phyloP scores from a whole-genome alignment of 129 eudicot species.

The Oenanthe sinensis region DNA sequence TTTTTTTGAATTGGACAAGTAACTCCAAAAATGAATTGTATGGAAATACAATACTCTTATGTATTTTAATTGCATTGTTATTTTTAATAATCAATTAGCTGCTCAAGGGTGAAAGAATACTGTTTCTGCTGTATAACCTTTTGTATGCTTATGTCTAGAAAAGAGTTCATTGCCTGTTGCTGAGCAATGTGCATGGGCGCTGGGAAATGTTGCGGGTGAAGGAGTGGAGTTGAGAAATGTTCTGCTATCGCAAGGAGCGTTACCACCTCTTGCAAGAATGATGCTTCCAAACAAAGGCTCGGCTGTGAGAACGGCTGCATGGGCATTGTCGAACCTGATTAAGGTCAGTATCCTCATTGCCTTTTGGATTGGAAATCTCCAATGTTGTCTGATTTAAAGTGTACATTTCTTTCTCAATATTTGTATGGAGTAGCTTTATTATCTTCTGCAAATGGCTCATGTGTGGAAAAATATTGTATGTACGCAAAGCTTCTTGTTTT shows the following conservation, averaged over 20 bases:
- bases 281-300: conserved; percentile 90
- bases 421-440: not conserved
- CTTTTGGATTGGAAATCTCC: not conserved
- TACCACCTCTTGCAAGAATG: conserved; percentile 89
- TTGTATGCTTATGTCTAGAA: conserved; percentile 34
- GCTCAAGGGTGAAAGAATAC: not conserved
- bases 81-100: not conserved
- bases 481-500: not conserved
- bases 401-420: not conserved
- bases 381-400: not conserved
- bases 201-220: conserved; percentile 99
- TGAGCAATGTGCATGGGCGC: conserved; percentile 99
- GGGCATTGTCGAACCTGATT: conserved; percentile 93
- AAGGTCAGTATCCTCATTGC: conserved; percentile 43
- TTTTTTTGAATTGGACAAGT: too few species aligned
- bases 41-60: too few species aligned
- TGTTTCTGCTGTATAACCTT: conserved; percentile 12
- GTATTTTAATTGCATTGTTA: not conserved
- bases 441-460: not conserved
- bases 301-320: conserved; percentile 87
- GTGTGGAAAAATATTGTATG: not conserved
- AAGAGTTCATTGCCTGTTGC: conserved; percentile 86
- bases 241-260: conserved; percentile 80
- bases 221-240: conserved; percentile 78
- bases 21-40: too few species aligned